These are phyloP conservation scores for Didymella lethalis DNA, from an alignment of 2,329 filamentous ascomycete species.

Conservation along the genomic window DNA sequence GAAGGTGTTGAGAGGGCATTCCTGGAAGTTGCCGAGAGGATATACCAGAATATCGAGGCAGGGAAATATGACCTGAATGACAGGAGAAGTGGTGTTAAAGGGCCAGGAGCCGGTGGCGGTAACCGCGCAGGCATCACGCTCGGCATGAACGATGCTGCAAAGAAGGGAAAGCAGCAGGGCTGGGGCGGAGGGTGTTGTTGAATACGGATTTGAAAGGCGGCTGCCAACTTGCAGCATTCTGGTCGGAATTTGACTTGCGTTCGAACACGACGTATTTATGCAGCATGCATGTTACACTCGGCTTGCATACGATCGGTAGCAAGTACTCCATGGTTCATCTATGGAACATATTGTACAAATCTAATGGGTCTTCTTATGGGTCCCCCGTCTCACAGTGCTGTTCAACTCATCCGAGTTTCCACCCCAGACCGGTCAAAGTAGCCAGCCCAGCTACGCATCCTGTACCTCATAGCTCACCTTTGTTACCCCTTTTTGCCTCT, in stretches of 20 bases:
- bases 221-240: background rate
- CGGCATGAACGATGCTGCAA: constrained; percentile 53
- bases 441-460: constrained; percentile 24
- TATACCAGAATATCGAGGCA: constrained; percentile 95
- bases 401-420: no score
- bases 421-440: no score
- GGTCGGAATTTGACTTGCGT: no score
- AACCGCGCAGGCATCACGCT: constrained; percentile 55
- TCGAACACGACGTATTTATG: background rate
- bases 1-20: constrained; percentile 95
- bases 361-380: background rate
- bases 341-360: constrained; percentile 4
- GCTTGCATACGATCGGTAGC: background rate
- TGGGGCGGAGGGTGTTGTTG: constrained; percentile 46
- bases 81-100: constrained; percentile 88
- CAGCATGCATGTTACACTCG: background rate
- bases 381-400: no score
- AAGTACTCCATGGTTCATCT: background rate
- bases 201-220: no score
- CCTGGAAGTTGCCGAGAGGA: constrained; percentile 89
- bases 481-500: constrained; percentile 68
- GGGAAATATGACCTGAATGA: constrained; percentile 96
- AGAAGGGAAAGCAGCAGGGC: constrained; percentile 44
- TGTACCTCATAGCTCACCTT: constrained; percentile 60
- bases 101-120: constrained; percentile 58